Percentiles rank a stretch among this genome's conserved stretches.
Conservation (phyloP, 2,329 filamentous ascomycete species). For the Pseudocercospora fijiensis region DNA sequence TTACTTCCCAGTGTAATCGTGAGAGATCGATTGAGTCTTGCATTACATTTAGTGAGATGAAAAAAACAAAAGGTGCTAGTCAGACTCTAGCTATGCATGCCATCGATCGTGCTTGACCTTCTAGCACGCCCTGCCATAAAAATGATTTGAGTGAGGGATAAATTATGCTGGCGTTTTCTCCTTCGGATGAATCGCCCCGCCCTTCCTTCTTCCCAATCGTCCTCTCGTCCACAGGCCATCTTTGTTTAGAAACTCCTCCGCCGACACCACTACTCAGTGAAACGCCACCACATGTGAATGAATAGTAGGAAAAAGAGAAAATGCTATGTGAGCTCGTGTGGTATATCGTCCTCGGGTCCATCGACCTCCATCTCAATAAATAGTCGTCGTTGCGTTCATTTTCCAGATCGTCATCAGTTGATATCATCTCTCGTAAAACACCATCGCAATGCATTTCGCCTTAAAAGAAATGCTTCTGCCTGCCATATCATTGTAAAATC, state of each 20-base stretch:
- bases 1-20: not conserved
- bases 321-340: not conserved
- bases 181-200: not conserved
- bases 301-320: not conserved
- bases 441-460: conserved; percentile 13
- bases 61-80: not conserved
- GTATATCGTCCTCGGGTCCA: not conserved
- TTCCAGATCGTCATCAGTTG: conserved; percentile 8
- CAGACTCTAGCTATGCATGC: not conserved
- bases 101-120: not conserved
- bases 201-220: too few relatives aligned
- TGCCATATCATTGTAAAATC: conserved; percentile 2
- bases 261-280: not conserved
- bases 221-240: not conserved
- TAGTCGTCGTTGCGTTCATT: not conserved
- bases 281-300: not conserved
- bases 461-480: not conserved
- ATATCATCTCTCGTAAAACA: conserved; percentile 7
- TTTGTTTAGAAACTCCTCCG: not conserved
- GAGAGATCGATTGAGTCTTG: not conserved
- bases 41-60: not conserved
- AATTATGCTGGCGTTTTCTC: not conserved
- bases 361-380: not conserved
- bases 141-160: not conserved
- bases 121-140: not conserved